phyloP scores from a whole-genome alignment of 495 filamentous ascomycete genomes.

The Aspergillus cavernicola region DNA sequence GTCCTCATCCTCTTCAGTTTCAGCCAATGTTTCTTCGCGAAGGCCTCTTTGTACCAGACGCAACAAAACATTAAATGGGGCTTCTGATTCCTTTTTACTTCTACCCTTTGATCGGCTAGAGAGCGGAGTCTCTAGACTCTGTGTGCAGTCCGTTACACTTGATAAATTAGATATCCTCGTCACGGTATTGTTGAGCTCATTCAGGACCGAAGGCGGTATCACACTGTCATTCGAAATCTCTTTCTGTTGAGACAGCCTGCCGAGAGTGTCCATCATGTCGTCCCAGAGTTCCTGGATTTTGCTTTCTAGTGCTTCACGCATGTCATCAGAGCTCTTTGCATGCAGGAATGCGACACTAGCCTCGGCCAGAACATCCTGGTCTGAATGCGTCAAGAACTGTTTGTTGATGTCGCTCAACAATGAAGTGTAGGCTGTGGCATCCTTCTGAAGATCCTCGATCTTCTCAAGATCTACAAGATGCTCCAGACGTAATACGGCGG shows the following conservation, averaged over 20 bases:
- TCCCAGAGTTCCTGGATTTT: conserved; percentile 86
- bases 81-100: conserved; percentile 40
- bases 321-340: conserved; percentile 78
- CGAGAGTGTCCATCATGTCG: conserved; percentile 65
- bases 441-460: conserved; percentile 85
- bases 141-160: conserved; percentile 71
- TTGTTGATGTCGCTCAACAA: conserved; percentile 89
- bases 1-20: conserved; percentile 55
- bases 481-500: conserved; percentile 81
- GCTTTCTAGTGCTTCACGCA: conserved; percentile 75
- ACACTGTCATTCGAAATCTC: conserved; percentile 61
- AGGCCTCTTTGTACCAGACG: conserved; percentile 63
- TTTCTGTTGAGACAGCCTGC: conserved; percentile 60
- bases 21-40: conserved; percentile 30
- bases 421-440: conserved; percentile 73
- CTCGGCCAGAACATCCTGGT: conserved; percentile 79
- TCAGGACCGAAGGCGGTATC: conserved; percentile 57
- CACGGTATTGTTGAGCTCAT: conserved; percentile 73
- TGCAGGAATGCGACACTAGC: conserved; percentile 79
- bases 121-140: conserved; percentile 61
- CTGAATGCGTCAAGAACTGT: conserved; percentile 87
- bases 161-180: conserved; percentile 78
- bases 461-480: conserved; percentile 82
- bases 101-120: conserved; percentile 43
- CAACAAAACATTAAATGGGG: conserved; percentile 65